These are phyloP conservation scores for Coemansia guatemalensis DNA, from an alignment of 192 early-diverging fungal genomes.

Conservation along the genomic window DNA sequence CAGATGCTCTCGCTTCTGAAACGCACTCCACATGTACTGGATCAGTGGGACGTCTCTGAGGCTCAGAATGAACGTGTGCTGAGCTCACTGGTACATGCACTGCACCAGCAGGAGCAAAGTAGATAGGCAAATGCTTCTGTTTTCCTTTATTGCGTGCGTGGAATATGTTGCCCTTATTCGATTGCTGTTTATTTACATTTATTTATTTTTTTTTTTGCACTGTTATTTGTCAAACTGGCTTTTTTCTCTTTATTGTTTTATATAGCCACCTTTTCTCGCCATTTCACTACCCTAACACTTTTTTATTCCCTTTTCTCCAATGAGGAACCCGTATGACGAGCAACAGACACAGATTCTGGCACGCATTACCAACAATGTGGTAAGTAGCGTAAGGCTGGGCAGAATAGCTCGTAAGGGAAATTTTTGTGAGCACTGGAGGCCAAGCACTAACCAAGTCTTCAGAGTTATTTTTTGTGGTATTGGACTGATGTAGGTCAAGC, in stretches of 20 bases:
- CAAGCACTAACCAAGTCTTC: not conserved
- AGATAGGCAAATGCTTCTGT: not conserved
- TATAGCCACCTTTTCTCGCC: too few species aligned
- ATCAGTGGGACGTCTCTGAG: constrained; percentile 47
- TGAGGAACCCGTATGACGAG: constrained; percentile 55
- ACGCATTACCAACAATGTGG: constrained; percentile 53
- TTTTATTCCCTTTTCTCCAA: constrained; percentile 2
- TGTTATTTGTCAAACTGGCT: not conserved
- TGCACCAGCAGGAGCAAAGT: constrained; percentile 31
- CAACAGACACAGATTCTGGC: constrained; percentile 54
- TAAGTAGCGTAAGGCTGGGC: not conserved
- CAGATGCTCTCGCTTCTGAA: constrained; percentile 47
- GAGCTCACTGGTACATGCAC: constrained; percentile 16
- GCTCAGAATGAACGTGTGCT: constrained; percentile 44
- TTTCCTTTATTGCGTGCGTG: not conserved
- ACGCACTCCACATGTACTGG: constrained; percentile 34
- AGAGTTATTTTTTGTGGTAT: not conserved
- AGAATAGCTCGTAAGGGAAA: not conserved
- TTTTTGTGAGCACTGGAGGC: not conserved
- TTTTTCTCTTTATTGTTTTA: constrained; percentile 8
- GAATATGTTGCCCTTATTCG: not conserved
- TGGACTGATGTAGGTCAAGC: constrained; percentile 26
- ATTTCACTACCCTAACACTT: not conserved
- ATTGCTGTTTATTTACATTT: not conserved
- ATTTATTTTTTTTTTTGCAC: constrained; percentile 4